Percentiles rank a stretch among this genome's conserved stretches.
phyloP scores from a whole-genome alignment of 2,329 filamentous ascomycete genomes.

The Hawksworthiomyces lignivorus region DNA sequence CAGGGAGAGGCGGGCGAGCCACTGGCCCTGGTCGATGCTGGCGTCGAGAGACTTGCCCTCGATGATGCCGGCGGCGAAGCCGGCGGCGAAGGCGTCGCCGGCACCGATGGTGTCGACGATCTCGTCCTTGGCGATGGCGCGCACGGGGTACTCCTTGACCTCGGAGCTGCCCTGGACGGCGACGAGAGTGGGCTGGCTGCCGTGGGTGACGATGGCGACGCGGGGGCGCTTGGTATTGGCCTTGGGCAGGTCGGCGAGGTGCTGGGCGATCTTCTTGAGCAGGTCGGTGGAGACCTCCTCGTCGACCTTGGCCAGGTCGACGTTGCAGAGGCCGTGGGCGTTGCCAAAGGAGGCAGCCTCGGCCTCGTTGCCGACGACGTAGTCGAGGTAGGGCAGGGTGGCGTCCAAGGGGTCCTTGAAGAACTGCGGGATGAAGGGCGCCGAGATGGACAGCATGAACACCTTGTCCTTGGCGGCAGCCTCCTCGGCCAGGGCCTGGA shows the following conservation, averaged over 20 bases:
- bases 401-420: conserved; percentile 94
- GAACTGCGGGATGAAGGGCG: conserved; percentile 93
- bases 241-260: conserved; percentile 84
- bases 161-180: conserved; percentile 64
- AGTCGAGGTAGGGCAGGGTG: conserved; percentile 86
- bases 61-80: conserved; percentile 83
- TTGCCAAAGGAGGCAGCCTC: conserved; percentile 85
- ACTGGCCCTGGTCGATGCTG: conserved; percentile 86
- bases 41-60: conserved; percentile 73
- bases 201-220: conserved; percentile 88
- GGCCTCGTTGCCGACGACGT: conserved; percentile 93
- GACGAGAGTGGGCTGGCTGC: conserved; percentile 82
- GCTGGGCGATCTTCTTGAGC: conserved; percentile 76
- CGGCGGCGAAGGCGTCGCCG: conserved; percentile 93
- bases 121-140: conserved; percentile 64
- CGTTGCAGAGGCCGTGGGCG: conserved; percentile 59
- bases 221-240: conserved; percentile 78
- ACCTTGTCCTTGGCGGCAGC: conserved; percentile 83
- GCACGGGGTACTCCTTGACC: conserved; percentile 73
- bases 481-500: conserved; percentile 83
- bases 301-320: conserved; percentile 39
- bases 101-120: conserved; percentile 97
- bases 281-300: conserved; percentile 54
- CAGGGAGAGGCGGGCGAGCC: conserved; percentile 90
- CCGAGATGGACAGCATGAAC: conserved; percentile 86